Base-by-base conservation (phyloP, 371 early-diverging fungal genomes). In the Actinomortierella ambigua region DNA sequence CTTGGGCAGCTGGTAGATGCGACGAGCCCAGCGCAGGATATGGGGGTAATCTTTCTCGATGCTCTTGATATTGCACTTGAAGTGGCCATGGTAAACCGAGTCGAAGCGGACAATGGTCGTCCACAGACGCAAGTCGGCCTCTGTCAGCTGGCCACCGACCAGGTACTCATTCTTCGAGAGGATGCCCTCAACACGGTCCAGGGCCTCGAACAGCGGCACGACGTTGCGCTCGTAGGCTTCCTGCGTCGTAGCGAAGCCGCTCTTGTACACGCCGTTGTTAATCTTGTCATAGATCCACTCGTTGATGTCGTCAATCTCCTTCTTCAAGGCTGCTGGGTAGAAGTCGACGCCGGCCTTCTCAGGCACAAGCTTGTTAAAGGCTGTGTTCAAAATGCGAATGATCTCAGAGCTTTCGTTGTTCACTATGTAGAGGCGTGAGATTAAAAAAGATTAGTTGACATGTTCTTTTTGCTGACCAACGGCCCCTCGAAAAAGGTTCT, bases 361-460 rank as follows among this genome's bases (percentile, higher is more conserved):
- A 34, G 89, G 83, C 2, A 90, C 64, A 28, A 83, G 65, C 23
- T 84, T 81, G 75, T 97, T 89, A 63, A 98, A 98, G 3, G 84
- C 91, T 2, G 85, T 82, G 82, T 97, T 97, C 63, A 98, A 81
- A 83, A 96, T 94, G 41, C 97, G 89, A 60, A 98, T 97, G 61
- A 98, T 96, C 77, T 98, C 98, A 5, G 92, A 90, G 61, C 89
- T 89, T 77, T 98, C 98, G 78, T 98, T 98, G 86, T 94, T 98
- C 26, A 98, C 98, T 87, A 53, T 24, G 7, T 1, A 20, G 44
- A 24, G 8, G 50, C 9, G 8, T 15, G 50, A 34, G 18, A 34
- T n/a, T 20, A 18, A 18, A 27, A 46, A 42, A 15, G 2, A 26
- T 17, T 9, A 18, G 27, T n/a, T n/a, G n/a, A n/a, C n/a, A n/a